phyloP scores from a whole-genome alignment of 257 asterid species.

The Solanum bukasovii region DNA sequence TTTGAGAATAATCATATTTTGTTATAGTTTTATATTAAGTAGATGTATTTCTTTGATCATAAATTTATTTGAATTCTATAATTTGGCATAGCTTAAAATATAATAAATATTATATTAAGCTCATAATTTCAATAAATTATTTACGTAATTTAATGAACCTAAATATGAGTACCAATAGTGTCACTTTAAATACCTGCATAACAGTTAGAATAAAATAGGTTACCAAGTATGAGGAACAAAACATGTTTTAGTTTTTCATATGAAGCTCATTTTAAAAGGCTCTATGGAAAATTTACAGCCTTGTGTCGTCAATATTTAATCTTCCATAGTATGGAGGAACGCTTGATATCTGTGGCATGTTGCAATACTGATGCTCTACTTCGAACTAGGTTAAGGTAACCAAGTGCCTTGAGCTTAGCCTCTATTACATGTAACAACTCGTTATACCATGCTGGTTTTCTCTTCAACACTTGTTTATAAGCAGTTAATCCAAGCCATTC shows the following conservation, averaged over 20 bases:
- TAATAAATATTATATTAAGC: background rate
- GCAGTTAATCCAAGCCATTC: conserved; percentile 74
- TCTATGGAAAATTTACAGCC: background rate
- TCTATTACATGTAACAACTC: conserved; percentile 30
- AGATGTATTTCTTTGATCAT: too few species aligned
- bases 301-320: conserved; percentile 40
- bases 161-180: too few species aligned
- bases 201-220: background rate
- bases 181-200: background rate
- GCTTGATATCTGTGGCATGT: conserved; percentile 55
- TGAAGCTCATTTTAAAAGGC: background rate
- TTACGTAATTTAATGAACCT: too few species aligned
- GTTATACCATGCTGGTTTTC: conserved; percentile 50
- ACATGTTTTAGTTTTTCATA: background rate
- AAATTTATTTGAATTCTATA: too few species aligned
- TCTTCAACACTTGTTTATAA: conserved; percentile 40
- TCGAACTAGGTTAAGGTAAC: conserved; percentile 8
- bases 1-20: background rate
- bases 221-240: background rate
- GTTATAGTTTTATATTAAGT: too few species aligned
- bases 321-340: conserved; percentile 55
- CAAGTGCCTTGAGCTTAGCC: conserved; percentile 27
- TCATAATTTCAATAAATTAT: background rate
- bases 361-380: conserved; percentile 32
- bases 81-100: too few species aligned